Conservation (phyloP, 495 filamentous ascomycete genomes). For the Penicillium tannophilum region DNA sequence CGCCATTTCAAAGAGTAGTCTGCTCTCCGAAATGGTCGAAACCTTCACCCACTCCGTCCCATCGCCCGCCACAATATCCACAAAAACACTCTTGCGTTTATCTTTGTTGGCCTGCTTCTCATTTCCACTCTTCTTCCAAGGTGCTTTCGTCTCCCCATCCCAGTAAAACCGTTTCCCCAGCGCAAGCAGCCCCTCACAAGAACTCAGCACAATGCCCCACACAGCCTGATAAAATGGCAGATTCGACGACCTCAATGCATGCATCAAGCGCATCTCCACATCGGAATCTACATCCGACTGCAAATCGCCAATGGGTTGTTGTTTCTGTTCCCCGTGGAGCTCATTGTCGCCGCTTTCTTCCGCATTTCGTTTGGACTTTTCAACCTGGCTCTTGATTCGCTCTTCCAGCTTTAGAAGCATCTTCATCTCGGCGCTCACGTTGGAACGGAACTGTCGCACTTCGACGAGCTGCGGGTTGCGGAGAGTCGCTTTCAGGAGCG, state of each 20-base stretch:
- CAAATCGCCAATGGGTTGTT: neutral
- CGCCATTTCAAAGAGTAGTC: slow-evolving; percentile 63
- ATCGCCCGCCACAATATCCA: slow-evolving; percentile 56
- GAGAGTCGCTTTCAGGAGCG: slow-evolving; percentile 43
- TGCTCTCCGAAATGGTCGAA: slow-evolving; percentile 57
- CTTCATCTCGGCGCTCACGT: slow-evolving; percentile 49
- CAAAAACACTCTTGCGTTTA: slow-evolving; percentile 46
- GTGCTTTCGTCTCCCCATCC: slow-evolving; percentile 29
- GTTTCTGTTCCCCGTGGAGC: neutral
- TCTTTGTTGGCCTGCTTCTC: slow-evolving; percentile 34
- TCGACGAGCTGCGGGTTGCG: slow-evolving; percentile 56
- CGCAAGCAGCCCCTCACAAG: slow-evolving; percentile 50
- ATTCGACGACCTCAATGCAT: slow-evolving; percentile 59
- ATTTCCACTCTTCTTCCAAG: slow-evolving; percentile 24
- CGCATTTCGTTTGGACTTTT: slow-evolving; percentile 3
- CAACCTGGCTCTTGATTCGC: slow-evolving; percentile 20
- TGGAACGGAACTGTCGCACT: slow-evolving; percentile 51
- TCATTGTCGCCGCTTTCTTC: slow-evolving; percentile 10
- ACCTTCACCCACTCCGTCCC: slow-evolving; percentile 64
- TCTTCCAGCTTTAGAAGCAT: slow-evolving; percentile 50
- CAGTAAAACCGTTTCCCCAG: slow-evolving; percentile 59
- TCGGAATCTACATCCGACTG: slow-evolving; percentile 15
- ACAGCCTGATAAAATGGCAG: slow-evolving; percentile 58
- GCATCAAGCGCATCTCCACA: slow-evolving; percentile 32
- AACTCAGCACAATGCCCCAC: slow-evolving; percentile 53